Evolutionary conservation across 176 grass and related monocot genomes (phyloP).

Genomic region (Oryza coarctata): DNA sequence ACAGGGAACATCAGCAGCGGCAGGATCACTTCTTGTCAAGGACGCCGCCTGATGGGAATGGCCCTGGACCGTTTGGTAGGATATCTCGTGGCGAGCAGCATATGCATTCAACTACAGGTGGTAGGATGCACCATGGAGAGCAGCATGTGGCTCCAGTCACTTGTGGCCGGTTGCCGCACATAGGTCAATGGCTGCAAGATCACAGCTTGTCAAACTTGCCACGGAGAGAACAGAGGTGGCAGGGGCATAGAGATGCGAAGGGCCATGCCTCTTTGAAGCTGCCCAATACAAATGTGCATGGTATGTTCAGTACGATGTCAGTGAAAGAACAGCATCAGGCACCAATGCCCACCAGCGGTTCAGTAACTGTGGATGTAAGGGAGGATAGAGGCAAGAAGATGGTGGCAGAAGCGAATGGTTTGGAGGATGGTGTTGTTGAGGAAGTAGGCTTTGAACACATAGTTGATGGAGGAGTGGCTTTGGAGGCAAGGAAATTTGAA

Average conservation of each 20-base stretch:
- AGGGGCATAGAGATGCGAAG: slow-evolving; percentile 7
- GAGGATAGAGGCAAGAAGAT: slow-evolving; percentile 29
- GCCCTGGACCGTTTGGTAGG: neutral
- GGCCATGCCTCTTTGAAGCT: neutral
- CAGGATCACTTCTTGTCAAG: slow-evolving; percentile 32
- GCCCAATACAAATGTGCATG: slow-evolving; percentile 16
- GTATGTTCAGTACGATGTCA: slow-evolving; percentile 22
- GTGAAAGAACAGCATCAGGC: slow-evolving; percentile 7
- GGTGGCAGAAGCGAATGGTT: neutral
- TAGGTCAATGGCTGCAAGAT: neutral
- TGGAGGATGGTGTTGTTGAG: neutral
- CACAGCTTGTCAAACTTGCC: neutral
- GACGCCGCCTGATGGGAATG: slow-evolving; percentile 19
- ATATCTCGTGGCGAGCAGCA: slow-evolving; percentile 27
- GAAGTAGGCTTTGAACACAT: neutral
- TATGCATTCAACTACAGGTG: slow-evolving; percentile 10
- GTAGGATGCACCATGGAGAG: slow-evolving; percentile 17
- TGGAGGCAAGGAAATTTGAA: slow-evolving; percentile 19
- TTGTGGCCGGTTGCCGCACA: neutral
- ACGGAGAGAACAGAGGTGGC: slow-evolving; percentile 32
- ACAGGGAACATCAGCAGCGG: slow-evolving; percentile 33
- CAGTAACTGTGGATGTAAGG: slow-evolving; percentile 5
- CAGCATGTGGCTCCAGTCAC: neutral
- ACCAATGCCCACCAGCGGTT: slow-evolving; percentile 17
- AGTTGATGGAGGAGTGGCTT: neutral